These are phyloP conservation scores for Trichoderma oligosporum DNA, from an alignment of 2,329 filamentous ascomycete species.

Conservation along the genomic window DNA sequence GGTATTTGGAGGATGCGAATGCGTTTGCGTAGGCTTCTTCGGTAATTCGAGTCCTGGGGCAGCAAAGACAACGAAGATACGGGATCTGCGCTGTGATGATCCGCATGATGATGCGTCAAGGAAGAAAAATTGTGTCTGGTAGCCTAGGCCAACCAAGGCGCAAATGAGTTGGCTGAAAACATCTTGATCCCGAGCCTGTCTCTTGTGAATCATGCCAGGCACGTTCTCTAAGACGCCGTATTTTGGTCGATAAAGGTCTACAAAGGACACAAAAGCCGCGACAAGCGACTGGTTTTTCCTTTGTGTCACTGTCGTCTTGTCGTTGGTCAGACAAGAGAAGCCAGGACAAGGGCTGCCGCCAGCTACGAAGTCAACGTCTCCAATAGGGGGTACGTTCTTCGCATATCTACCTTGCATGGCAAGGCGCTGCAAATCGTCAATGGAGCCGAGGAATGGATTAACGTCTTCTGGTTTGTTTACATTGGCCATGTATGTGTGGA, in stretches of 20 bases:
- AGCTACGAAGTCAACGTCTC: slow-evolving; percentile 64
- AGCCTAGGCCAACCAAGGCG: slow-evolving; percentile 70
- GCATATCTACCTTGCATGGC: slow-evolving; percentile 51
- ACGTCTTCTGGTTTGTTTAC: slow-evolving; percentile 37
- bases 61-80: slow-evolving; percentile 69
- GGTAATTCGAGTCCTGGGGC: slow-evolving; percentile 62
- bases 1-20: slow-evolving; percentile 51
- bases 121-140: slow-evolving; percentile 66
- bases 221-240: slow-evolving; percentile 80
- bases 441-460: slow-evolving; percentile 64
- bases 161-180: slow-evolving; percentile 72
- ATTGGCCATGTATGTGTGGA: slow-evolving; percentile 74
- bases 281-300: slow-evolving; percentile 72
- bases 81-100: slow-evolving; percentile 59
- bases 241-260: slow-evolving; percentile 71
- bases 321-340: slow-evolving; percentile 61
- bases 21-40: slow-evolving; percentile 54
- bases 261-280: slow-evolving; percentile 68
- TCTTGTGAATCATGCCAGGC: slow-evolving; percentile 54
- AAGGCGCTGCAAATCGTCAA: slow-evolving; percentile 61
- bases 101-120: slow-evolving; percentile 68
- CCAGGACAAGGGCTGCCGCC: slow-evolving; percentile 76
- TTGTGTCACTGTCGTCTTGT: slow-evolving; percentile 53
- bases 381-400: slow-evolving; percentile 51
- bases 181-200: slow-evolving; percentile 50